Evolutionary conservation across 2,329 filamentous ascomycete genomes (phyloP).

Genomic region (Epichloe elymi): DNA sequence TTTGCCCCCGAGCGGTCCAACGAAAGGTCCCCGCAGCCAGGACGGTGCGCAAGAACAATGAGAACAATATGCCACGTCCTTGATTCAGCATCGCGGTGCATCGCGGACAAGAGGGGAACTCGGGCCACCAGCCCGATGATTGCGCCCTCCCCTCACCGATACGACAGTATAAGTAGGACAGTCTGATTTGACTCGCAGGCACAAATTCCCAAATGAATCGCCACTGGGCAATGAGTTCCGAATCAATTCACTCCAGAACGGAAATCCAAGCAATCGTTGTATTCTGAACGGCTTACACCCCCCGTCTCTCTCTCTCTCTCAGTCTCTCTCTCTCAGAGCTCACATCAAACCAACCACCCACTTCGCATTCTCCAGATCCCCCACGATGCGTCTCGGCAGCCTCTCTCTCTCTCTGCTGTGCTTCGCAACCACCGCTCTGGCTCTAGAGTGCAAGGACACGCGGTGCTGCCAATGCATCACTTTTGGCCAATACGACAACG

Average conservation of each 20-base stretch:
- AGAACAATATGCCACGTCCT: background rate
- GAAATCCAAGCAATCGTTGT: too few species aligned
- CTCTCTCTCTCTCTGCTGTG: background rate
- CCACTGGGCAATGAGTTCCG: too few species aligned
- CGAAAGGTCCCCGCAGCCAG: background rate
- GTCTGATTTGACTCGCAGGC: too few species aligned
- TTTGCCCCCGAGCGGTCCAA: background rate
- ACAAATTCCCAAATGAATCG: accelerated
- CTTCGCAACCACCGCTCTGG: background rate
- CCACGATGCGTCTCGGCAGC: background rate
- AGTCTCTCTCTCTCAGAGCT: background rate
- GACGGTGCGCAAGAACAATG: background rate
- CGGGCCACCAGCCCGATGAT: background rate
- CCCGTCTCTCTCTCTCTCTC: too few species aligned
- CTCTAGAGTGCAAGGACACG: background rate
- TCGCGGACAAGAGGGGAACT: background rate
- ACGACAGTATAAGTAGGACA: background rate
- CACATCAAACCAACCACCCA: background rate
- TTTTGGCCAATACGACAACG: background rate
- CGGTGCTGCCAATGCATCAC: background rate
- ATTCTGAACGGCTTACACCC: too few species aligned
- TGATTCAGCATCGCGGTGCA: background rate
- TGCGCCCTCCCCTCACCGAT: background rate
- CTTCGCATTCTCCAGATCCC: too few species aligned
- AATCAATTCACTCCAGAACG: too few species aligned